phyloP scores from a whole-genome alignment of 805 yeast genomes.

The Metschnikowia borealis region DNA sequence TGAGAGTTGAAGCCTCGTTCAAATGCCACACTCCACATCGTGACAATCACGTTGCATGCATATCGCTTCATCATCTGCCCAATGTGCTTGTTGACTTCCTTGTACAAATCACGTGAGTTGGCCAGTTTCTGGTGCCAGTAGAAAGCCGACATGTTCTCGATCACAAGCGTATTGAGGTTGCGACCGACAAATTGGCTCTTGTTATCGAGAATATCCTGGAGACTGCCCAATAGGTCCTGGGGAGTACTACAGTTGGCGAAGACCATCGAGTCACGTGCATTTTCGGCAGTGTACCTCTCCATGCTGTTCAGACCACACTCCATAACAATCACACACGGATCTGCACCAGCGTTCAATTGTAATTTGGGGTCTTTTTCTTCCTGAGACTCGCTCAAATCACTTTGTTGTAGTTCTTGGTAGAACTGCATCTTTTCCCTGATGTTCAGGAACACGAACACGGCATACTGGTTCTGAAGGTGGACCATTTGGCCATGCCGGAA shows the following conservation, averaged over 20 bases:
- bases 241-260: conserved; percentile 4
- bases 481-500: conserved; percentile 4
- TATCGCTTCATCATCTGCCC: conserved; percentile 16
- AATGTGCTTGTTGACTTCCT: conserved; percentile 12
- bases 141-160: conserved; percentile 34
- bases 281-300: not conserved
- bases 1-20: conserved; percentile 28
- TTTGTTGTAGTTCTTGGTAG: conserved; percentile 6
- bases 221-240: conserved; percentile 2
- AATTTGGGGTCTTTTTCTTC: not conserved
- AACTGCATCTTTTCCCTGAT: conserved; percentile 10
- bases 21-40: conserved; percentile 26
- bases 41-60: conserved; percentile 27
- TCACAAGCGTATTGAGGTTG: conserved; percentile 20
- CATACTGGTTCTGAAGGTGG: conserved; percentile 8
- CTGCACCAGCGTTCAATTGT: not conserved
- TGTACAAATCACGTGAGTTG: conserved; percentile 10
- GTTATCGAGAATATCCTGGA: conserved; percentile 4
- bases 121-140: conserved; percentile 27
- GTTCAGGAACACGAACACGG: conserved; percentile 11
- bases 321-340: conserved; percentile 2
- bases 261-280: not conserved
- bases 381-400: not conserved
- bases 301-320: conserved; percentile 9
- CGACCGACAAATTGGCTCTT: not conserved